Evolutionary conservation across 257 asterid genomes (phyloP).

Genomic region (Handroanthus guayacan): DNA sequence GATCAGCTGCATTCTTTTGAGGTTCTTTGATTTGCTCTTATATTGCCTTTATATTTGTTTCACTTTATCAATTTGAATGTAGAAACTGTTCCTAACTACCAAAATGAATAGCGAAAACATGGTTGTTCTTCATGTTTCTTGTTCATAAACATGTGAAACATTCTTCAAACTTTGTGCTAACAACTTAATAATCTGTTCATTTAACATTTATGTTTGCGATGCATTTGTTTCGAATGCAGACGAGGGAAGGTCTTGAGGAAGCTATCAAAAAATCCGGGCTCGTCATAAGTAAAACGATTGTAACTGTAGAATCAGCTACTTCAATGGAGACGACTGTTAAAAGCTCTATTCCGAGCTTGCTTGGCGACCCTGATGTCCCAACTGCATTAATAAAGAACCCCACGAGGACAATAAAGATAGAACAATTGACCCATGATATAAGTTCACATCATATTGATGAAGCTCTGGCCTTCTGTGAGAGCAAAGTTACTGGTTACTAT

Average conservation of each 20-base stretch:
- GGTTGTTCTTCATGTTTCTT: neutral
- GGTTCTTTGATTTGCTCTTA: constrained; percentile 10
- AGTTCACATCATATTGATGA: constrained; percentile 50
- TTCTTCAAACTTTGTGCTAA: constrained; percentile 1
- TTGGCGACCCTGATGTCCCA: constrained; percentile 55
- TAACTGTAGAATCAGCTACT: constrained; percentile 51
- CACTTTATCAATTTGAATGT: neutral
- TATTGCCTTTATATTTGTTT: constrained; percentile 14
- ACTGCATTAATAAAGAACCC: constrained; percentile 63
- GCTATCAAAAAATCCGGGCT: constrained; percentile 44
- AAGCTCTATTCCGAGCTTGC: constrained; percentile 51
- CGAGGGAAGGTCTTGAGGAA: constrained; percentile 44
- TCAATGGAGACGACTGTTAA: constrained; percentile 23
- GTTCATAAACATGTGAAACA: neutral
- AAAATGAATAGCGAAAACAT: neutral
- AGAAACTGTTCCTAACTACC: neutral
- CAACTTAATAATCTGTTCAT: neutral
- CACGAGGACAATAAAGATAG: constrained; percentile 61
- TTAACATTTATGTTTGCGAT: neutral
- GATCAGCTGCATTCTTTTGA: constrained; percentile 30
- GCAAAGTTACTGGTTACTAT: constrained; percentile 55
- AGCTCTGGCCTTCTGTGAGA: constrained; percentile 55
- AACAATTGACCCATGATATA: constrained; percentile 41
- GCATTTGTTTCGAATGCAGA: constrained; percentile 50
- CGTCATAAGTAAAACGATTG: neutral